phyloP scores from a whole-genome alignment of 371 early-diverging fungal species.

The Basidiobolus meristosporus region DNA sequence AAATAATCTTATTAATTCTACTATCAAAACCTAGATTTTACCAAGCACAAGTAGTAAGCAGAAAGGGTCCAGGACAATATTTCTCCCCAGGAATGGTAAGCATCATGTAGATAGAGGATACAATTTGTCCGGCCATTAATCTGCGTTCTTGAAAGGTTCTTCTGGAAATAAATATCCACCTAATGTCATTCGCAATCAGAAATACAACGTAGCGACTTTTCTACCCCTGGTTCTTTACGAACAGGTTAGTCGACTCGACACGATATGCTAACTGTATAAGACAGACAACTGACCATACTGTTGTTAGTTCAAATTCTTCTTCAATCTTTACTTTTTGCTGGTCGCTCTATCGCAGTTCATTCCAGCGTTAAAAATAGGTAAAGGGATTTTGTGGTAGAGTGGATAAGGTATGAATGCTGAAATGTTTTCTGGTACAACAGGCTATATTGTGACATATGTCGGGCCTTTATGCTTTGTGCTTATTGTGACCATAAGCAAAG shows the following conservation, averaged over 20 bases:
- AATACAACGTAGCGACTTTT: conserved; percentile 84
- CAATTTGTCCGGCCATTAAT: no score
- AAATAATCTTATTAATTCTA: no score
- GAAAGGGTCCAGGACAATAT: no score
- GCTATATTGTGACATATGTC: conserved; percentile 86
- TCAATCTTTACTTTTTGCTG: conserved; percentile 92
- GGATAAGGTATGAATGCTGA: neutral
- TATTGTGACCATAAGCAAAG: conserved; percentile 85
- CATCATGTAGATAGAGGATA: no score
- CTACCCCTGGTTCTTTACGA: conserved; percentile 81
- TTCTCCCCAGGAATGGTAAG: no score
- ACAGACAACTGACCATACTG: conserved; percentile 6
- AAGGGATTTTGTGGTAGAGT: neutral
- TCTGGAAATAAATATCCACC: conserved; percentile 24
- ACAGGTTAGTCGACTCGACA: conserved; percentile 59
- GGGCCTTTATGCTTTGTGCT: conserved; percentile 93
- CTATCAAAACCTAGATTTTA: no score
- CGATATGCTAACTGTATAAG: conserved; percentile 1
- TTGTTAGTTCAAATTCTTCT: conserved; percentile 94
- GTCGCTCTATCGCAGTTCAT: conserved; percentile 90
- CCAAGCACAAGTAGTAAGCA: no score
- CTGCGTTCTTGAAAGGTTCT: no score
- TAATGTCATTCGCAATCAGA: conserved; percentile 91
- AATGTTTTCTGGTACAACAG: conserved; percentile 14
- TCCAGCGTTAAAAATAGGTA: conserved; percentile 69